Base-by-base conservation (phyloP, 1,284 basidiomycete genomes). In the Ganoderma lingzhi region DNA sequence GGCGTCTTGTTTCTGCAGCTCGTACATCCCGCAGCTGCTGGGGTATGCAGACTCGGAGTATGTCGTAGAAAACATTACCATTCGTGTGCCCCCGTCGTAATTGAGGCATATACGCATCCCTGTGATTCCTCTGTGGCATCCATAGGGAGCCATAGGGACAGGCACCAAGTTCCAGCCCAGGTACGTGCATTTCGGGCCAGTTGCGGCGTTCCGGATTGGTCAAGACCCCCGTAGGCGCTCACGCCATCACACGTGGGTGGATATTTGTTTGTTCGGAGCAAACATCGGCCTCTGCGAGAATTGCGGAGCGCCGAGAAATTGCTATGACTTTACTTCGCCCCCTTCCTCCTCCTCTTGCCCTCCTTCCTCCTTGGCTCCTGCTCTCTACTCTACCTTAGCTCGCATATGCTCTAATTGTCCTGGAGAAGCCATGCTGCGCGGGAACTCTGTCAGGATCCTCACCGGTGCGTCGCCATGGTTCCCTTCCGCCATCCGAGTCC, bases 21-120 rank as follows among this genome's bases (percentile, higher is more conserved):
- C 95, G 0, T 88, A 94, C 69, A 92, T 99, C 56, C 84, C 91
- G 17, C 88, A 92, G 71, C 78, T 96, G 10, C 82, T 99, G 51
- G 97, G 96, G 0, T 98, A 98, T 80, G 94, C 94, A 23, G 97
- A 99, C 78, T 95, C 95, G 44, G 96, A 98, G 78, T 96, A 99
- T 82, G 95, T 99, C 45, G 97, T 98, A 4, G 97, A 99, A 77
- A 94, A 95, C 75, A 92, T 97, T 75, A 94, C 93, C 2, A 91
- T 94, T 70, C 85, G 90, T 67, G 74, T 82, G 56, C 77, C 78
- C 12, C 79, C 82, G n/a, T 69, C 68, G 63, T 73, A 68, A 65
- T 48, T 30, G 64, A 48, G 65, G 60, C 79, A 75, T 68, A 61
- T 45, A 56, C 44, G 37, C 48, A 69, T 63, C 56, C 42, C 65